These are phyloP conservation scores for Aureobasidium pullulans DNA, from an alignment of 2,329 filamentous ascomycete genomes.

Conservation along the genomic window DNA sequence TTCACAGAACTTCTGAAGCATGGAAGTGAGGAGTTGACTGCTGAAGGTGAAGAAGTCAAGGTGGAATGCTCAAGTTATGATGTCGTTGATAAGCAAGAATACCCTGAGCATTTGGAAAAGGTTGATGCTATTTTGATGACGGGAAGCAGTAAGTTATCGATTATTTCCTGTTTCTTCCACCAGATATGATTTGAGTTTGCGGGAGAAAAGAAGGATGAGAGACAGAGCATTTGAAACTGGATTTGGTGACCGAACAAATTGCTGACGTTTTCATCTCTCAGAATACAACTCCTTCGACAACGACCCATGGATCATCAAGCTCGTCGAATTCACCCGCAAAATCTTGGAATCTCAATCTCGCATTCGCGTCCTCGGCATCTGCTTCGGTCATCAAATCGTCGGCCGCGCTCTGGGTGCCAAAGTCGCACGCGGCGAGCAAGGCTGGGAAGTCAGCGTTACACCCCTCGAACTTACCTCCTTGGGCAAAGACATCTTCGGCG, in stretches of 20 bases:
- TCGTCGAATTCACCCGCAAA: conserved; percentile 60
- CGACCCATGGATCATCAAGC: conserved; percentile 65
- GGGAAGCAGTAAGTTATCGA: conserved; percentile 41
- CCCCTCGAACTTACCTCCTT: conserved; percentile 59
- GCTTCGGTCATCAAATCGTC: conserved; percentile 83
- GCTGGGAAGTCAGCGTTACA: conserved; percentile 77
- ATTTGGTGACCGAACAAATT: no score
- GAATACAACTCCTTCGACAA: conserved; percentile 68
- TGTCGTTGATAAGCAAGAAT: conserved; percentile 56
- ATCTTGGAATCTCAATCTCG: conserved; percentile 51
- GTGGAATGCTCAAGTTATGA: conserved; percentile 61
- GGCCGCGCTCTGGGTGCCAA: conserved; percentile 62
- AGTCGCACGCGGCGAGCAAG: conserved; percentile 58
- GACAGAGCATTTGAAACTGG: neutral
- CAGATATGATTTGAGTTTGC: neutral
- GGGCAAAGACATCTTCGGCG: conserved; percentile 65
- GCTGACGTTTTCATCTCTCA: conserved; percentile 22
- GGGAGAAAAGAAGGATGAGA: neutral
- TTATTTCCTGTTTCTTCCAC: neutral
- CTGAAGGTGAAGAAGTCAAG: conserved; percentile 23
- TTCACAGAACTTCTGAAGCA: conserved; percentile 45
- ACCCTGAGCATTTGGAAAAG: conserved; percentile 65
- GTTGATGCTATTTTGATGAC: conserved; percentile 79
- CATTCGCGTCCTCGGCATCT: conserved; percentile 69
- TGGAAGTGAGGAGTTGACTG: conserved; percentile 31